Percentiles rank a stretch among this genome's conserved stretches.
Conservation (phyloP, 164 flowering plant species). For the Protea cynaroides region DNA sequence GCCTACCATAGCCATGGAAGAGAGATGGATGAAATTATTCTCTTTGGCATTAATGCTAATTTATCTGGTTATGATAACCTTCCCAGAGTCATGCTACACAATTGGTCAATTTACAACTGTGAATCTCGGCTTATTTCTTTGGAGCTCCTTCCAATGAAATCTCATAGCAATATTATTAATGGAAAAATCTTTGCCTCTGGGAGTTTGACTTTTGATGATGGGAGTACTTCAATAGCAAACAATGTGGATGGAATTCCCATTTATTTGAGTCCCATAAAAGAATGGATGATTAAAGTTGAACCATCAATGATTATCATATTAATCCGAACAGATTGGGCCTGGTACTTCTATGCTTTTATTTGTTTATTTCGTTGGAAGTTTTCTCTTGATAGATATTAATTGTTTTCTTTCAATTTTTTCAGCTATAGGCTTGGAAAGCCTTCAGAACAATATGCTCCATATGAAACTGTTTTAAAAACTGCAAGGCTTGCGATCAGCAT, state of each 20-base stretch:
- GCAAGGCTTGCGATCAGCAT: conserved; percentile 64
- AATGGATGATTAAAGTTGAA: conserved; percentile 95
- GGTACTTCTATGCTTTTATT: conserved; percentile 41
- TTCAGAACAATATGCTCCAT: conserved; percentile 84
- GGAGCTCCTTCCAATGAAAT: conserved; percentile 91
- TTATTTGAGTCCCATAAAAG: conserved; percentile 84
- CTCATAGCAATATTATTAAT: conserved; percentile 76
- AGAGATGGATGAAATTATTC: conserved; percentile 74
- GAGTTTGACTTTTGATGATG: conserved; percentile 68
- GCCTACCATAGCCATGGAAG: conserved; percentile 49
- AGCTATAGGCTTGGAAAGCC: conserved; percentile 98
- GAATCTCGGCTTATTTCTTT: conserved; percentile 77
- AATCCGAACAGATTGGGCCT: conserved; percentile 82
- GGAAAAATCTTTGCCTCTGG: conserved; percentile 90
- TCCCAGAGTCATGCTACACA: conserved; percentile 76
- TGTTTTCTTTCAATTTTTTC: too few relatives aligned
- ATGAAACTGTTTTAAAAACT: conserved; percentile 65
- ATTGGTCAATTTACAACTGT: conserved; percentile 90
- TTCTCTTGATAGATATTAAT: neutral
- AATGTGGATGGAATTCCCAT: too few relatives aligned
- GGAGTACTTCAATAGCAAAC: conserved; percentile 39
- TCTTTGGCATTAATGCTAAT: conserved; percentile 52
- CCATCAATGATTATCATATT: conserved; percentile 66
- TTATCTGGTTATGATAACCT: conserved; percentile 42
- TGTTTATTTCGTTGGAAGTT: neutral